Evolutionary conservation across 176 grass and related monocot species (phyloP).

Genomic region (Triticum monococcum): DNA sequence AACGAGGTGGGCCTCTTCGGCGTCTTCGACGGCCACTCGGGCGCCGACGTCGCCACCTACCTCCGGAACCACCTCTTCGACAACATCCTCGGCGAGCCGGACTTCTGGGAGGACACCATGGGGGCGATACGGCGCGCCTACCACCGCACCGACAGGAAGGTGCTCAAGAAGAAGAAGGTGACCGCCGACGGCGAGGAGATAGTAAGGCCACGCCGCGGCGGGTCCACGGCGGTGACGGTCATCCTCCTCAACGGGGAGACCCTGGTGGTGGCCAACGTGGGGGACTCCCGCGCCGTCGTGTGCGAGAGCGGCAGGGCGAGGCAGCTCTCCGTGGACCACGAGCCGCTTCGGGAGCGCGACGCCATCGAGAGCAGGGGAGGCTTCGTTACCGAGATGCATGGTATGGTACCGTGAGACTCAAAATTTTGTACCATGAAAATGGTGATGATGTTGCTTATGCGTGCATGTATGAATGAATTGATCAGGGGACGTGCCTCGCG

Average conservation of each 20-base stretch:
- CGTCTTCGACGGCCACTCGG: conserved; percentile 68
- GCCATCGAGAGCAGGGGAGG: conserved; percentile 50
- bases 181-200: not conserved
- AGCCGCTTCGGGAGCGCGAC: conserved; percentile 47
- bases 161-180: conserved; percentile 34
- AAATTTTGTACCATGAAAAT: too few species aligned
- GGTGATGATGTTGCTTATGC: not conserved
- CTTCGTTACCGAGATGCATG: conserved; percentile 42
- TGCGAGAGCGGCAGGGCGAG: conserved; percentile 31
- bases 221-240: conserved; percentile 35
- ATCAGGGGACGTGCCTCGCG: conserved; percentile 54
- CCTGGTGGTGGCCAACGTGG: conserved; percentile 53
- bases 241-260: conserved; percentile 59
- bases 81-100: conserved; percentile 53
- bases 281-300: conserved; percentile 58
- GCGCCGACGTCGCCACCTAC: conserved; percentile 49
- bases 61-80: conserved; percentile 63
- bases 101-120: conserved; percentile 62
- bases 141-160: conserved; percentile 46
- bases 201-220: not conserved
- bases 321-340: conserved; percentile 70
- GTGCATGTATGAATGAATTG: not conserved
- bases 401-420: not conserved
- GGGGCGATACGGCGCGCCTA: conserved; percentile 58
- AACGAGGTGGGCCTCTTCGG: conserved; percentile 71